phyloP scores from a whole-genome alignment of 2,329 filamentous ascomycete genomes.

The Ceratocystis diversiconidia region DNA sequence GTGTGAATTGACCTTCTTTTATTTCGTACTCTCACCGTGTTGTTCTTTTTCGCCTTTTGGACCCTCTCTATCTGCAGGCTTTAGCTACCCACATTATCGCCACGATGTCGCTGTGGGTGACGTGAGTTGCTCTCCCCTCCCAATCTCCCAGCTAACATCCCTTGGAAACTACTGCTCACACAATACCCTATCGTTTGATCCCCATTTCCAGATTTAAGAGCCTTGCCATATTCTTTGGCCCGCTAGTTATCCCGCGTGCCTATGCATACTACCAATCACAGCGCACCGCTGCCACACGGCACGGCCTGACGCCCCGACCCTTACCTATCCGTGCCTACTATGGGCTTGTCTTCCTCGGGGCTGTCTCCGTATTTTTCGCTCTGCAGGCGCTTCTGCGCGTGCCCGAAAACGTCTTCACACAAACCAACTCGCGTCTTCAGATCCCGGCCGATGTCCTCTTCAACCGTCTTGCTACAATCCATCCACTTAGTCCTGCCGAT shows the following conservation, averaged over 20 bases:
- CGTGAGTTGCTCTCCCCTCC: conserved; percentile 13
- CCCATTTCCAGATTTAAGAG: conserved; percentile 34
- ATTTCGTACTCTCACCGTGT: neutral
- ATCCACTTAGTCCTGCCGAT: conserved; percentile 47
- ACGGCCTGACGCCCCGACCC: conserved; percentile 37
- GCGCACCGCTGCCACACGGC: conserved; percentile 27
- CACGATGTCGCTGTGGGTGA: conserved; percentile 17
- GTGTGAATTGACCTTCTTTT: neutral
- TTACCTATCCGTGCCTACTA: conserved; percentile 39
- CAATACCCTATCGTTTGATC: neutral
- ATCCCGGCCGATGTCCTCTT: conserved; percentile 78
- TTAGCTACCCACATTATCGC: neutral
- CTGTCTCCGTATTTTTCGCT: conserved; percentile 32
- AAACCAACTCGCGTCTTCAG: conserved; percentile 68
- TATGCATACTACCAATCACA: conserved; percentile 49
- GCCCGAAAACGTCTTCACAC: conserved; percentile 67
- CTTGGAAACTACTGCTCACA: neutral
- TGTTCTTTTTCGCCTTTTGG: neutral
- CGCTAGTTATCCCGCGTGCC: conserved; percentile 53
- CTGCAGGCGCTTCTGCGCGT: conserved; percentile 52
- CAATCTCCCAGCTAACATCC: neutral
- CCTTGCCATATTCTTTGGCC: conserved; percentile 50
- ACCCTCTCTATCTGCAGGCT: neutral
- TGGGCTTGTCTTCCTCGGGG: conserved; percentile 45
- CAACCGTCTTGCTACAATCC: conserved; percentile 49